Conservation (phyloP, 345 rosid genomes). For the Eucalyptus curtisii region DNA sequence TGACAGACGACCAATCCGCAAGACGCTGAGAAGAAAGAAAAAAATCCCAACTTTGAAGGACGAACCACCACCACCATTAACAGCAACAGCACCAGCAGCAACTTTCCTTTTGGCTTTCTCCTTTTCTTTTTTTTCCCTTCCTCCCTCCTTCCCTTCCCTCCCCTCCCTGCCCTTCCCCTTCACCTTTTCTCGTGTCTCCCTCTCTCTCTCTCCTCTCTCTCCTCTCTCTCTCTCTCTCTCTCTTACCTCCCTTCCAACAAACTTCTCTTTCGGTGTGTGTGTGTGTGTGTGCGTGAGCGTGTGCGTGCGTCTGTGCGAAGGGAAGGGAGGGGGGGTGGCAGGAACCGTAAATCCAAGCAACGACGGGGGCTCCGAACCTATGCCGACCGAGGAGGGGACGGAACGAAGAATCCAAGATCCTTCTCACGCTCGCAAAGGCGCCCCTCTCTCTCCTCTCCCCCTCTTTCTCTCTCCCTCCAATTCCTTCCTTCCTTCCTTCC, state of each 20-base stretch:
- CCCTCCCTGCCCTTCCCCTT: background rate
- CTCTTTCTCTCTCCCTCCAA: background rate
- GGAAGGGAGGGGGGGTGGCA: conserved; percentile 7
- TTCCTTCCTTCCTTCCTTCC: background rate
- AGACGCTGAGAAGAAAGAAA: background rate
- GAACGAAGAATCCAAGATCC: conserved; percentile 56
- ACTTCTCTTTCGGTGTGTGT: conserved; percentile 4
- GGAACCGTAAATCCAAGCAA: conserved; percentile 32
- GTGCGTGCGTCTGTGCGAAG: background rate
- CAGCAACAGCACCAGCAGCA: background rate
- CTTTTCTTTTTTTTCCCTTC: background rate
- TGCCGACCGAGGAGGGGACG: conserved; percentile 42
- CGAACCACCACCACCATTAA: background rate
- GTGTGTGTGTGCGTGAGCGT: background rate
- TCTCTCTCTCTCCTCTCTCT: background rate
- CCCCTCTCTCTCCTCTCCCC: background rate
- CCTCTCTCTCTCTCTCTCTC: too few species aligned
- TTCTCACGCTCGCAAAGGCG: background rate
- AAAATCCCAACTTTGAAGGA: background rate
- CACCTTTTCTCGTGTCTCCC: background rate
- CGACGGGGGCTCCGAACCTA: conserved; percentile 3
- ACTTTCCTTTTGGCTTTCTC: background rate
- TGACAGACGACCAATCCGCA: background rate
- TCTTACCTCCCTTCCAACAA: conserved; percentile 19
- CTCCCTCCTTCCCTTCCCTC: background rate